These are phyloP conservation scores for Apiospora phragmitis DNA, from an alignment of 2,329 filamentous ascomycete genomes.

Conservation along the genomic window DNA sequence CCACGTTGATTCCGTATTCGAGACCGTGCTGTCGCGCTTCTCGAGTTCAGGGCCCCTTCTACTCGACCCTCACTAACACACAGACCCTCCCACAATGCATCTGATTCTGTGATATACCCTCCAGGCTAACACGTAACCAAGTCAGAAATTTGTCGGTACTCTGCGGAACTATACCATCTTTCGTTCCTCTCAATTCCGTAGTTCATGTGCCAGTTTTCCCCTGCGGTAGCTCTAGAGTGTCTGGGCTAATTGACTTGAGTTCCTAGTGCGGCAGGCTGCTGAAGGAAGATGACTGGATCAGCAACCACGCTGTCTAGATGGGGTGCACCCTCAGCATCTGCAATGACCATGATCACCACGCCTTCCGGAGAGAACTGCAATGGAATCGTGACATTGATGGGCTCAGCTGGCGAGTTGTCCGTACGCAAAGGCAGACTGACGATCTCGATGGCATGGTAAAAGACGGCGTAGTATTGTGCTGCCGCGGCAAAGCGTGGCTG, in stretches of 20 bases:
- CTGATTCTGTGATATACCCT: too few relatives aligned
- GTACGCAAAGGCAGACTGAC: slow-evolving; percentile 38
- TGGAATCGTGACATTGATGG: slow-evolving; percentile 37
- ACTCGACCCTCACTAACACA: too few relatives aligned
- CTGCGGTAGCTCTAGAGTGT: not conserved
- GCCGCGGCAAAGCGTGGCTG: slow-evolving; percentile 24
- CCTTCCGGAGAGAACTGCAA: slow-evolving; percentile 36
- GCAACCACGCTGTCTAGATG: slow-evolving; percentile 37
- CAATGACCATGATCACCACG: slow-evolving; percentile 36
- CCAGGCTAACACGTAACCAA: too few relatives aligned
- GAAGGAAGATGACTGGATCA: slow-evolving; percentile 38
- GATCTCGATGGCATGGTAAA: slow-evolving; percentile 38
- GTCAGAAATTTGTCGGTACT: too few relatives aligned
- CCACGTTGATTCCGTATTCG: too few relatives aligned
- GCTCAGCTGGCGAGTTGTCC: slow-evolving; percentile 18
- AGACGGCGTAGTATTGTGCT: slow-evolving; percentile 40
- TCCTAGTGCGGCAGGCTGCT: slow-evolving; percentile 34
- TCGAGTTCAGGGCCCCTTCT: too few relatives aligned
- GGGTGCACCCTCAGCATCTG: slow-evolving; percentile 36
- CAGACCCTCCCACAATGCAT: too few relatives aligned
- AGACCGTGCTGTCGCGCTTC: too few relatives aligned
- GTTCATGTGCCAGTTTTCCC: not conserved
- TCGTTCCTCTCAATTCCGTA: not conserved
- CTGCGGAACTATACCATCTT: too few relatives aligned
- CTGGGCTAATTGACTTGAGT: slow-evolving; percentile 17